These are phyloP conservation scores for Calonectria naviculata DNA, from an alignment of 2,329 filamentous ascomycete species.

Conservation along the genomic window DNA sequence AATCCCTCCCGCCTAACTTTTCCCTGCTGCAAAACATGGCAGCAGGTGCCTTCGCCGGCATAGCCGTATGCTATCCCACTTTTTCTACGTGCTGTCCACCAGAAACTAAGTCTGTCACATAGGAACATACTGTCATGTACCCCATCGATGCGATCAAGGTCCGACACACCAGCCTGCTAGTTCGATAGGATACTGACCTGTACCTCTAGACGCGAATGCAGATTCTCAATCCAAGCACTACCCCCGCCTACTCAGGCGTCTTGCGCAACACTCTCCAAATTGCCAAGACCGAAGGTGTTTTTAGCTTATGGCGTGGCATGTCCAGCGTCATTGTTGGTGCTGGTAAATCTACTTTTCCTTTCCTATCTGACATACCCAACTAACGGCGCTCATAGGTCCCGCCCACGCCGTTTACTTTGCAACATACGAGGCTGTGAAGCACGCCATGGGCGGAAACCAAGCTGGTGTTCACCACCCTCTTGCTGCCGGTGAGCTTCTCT, in stretches of 20 bases:
- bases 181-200: slow-evolving; percentile 27
- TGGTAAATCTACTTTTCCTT: slow-evolving; percentile 65
- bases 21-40: slow-evolving; percentile 94
- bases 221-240: slow-evolving; percentile 85
- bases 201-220: slow-evolving; percentile 92
- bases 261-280: slow-evolving; percentile 94
- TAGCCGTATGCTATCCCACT: slow-evolving; percentile 73
- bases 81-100: neutral
- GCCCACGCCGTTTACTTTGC: slow-evolving; percentile 99
- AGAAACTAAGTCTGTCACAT: slow-evolving; percentile 22
- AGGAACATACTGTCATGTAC: slow-evolving; percentile 99
- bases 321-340: slow-evolving; percentile 96
- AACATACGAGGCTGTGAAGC: slow-evolving; percentile 97
- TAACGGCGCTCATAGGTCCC: slow-evolving; percentile 71
- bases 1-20: slow-evolving; percentile 94
- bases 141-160: slow-evolving; percentile 99
- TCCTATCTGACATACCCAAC: slow-evolving; percentile 12
- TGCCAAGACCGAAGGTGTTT: slow-evolving; percentile 86
- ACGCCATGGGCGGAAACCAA: slow-evolving; percentile 92
- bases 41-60: slow-evolving; percentile 95
- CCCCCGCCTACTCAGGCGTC: slow-evolving; percentile 87
- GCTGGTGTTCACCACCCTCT: slow-evolving; percentile 90
- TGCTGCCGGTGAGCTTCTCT: slow-evolving; percentile 78
- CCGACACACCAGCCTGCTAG: slow-evolving; percentile 27
- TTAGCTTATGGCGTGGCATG: slow-evolving; percentile 95